phyloP scores from a whole-genome alignment of 129 eudicot species.

The Chrysanthemum seticuspe region DNA sequence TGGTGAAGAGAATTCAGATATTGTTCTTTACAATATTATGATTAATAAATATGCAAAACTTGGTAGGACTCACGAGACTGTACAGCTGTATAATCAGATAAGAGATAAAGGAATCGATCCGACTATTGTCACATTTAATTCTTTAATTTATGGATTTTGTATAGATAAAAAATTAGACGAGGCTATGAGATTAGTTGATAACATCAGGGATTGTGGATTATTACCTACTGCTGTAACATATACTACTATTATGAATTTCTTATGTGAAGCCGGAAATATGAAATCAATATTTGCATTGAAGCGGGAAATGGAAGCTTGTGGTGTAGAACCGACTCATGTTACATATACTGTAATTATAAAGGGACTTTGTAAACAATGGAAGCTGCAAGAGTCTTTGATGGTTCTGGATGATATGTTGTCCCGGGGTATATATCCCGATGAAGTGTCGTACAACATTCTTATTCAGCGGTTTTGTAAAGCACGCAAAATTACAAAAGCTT shows the following conservation, averaged over 20 bases:
- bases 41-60: conserved; percentile 69
- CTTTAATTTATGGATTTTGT: conserved; percentile 73
- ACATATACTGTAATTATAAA: conserved; percentile 76
- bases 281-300: conserved; percentile 44
- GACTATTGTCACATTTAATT: conserved; percentile 77
- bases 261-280: conserved; percentile 52
- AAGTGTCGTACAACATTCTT: conserved; percentile 59
- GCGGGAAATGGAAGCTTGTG: conserved; percentile 54
- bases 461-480: conserved; percentile 78
- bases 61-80: conserved; percentile 49
- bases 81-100: conserved; percentile 42
- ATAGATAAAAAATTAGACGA: conserved; percentile 39
- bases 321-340: conserved; percentile 60
- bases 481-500: conserved; percentile 43
- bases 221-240: conserved; percentile 64
- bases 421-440: conserved; percentile 64
- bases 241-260: conserved; percentile 80
- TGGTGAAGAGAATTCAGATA: conserved; percentile 34
- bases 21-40: conserved; percentile 77
- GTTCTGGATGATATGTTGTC: conserved; percentile 54
- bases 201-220: conserved; percentile 51
- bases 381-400: conserved; percentile 46
- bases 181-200: conserved; percentile 52
- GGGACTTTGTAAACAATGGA: conserved; percentile 61
- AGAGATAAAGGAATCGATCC: conserved; percentile 55